Evolutionary conservation across 1,139 yeast genomes (phyloP).

Genomic region (Suzukiozyma palmioleophila): DNA sequence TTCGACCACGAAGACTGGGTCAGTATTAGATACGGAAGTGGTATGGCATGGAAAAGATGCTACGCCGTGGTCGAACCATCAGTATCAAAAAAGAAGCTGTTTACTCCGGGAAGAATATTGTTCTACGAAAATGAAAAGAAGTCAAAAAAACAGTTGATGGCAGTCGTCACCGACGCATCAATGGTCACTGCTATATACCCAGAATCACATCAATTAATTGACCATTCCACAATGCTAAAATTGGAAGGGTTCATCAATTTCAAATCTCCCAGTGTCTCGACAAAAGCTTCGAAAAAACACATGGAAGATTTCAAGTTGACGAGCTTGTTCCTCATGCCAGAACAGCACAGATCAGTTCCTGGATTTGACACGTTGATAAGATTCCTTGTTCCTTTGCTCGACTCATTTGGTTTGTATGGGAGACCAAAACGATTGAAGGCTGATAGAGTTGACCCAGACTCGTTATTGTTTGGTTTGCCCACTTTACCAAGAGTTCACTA

Average conservation of each 20-base stretch:
- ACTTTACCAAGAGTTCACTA: slow-evolving; percentile 86
- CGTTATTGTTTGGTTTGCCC: slow-evolving; percentile 87
- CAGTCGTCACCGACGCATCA: slow-evolving; percentile 65
- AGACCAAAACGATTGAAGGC: slow-evolving; percentile 88
- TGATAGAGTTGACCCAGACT: slow-evolving; percentile 72
- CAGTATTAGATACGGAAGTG: slow-evolving; percentile 88
- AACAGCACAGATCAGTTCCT: slow-evolving; percentile 86
- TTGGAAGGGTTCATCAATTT: slow-evolving; percentile 78
- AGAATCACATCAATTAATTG: slow-evolving; percentile 72
- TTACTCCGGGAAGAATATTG: slow-evolving; percentile 52
- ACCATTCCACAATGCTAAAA: slow-evolving; percentile 82
- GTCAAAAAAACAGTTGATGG: slow-evolving; percentile 74
- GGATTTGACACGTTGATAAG: slow-evolving; percentile 93
- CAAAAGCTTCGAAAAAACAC: slow-evolving; percentile 37
- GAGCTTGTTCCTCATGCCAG: slow-evolving; percentile 92
- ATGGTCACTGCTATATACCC: slow-evolving; percentile 94
- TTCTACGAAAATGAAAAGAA: slow-evolving; percentile 68
- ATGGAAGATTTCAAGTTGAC: slow-evolving; percentile 63
- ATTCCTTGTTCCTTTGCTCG: slow-evolving; percentile 79
- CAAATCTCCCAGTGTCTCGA: slow-evolving; percentile 35
- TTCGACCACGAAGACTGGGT: slow-evolving; percentile 93
- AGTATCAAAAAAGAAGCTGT: slow-evolving; percentile 41
- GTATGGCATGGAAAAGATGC: slow-evolving; percentile 97
- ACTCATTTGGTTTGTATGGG: slow-evolving; percentile 85
- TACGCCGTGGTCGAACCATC: slow-evolving; percentile 87